phyloP scores from a whole-genome alignment of 1,139 yeast genomes.

The Yamadazyma diospyri region DNA sequence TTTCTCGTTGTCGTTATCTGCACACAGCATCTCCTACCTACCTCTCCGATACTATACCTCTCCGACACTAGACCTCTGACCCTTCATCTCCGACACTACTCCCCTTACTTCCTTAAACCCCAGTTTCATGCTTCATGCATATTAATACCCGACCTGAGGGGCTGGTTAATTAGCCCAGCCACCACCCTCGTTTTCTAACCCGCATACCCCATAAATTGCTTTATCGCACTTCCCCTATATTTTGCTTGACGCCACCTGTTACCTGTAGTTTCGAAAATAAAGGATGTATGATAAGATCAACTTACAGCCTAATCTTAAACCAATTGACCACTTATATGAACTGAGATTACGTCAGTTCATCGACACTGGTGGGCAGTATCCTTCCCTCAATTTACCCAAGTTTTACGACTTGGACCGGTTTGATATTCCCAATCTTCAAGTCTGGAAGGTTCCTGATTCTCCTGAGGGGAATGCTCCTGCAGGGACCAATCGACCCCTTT shows the following conservation, averaged over 20 bases:
- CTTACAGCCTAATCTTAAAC: slow-evolving; percentile 75
- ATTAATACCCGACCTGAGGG: too few relatives aligned
- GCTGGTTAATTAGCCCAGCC: slow-evolving; percentile 1
- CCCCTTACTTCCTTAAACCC: too few relatives aligned
- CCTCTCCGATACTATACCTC: too few relatives aligned
- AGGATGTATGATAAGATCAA: slow-evolving; percentile 30
- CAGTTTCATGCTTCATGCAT: too few relatives aligned
- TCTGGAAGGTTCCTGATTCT: slow-evolving; percentile 63
- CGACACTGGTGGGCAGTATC: slow-evolving; percentile 68
- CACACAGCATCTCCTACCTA: too few relatives aligned
- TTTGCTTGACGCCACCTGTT: too few relatives aligned
- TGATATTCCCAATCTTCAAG: slow-evolving; percentile 45
- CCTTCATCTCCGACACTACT: too few relatives aligned
- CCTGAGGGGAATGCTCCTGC: slow-evolving; percentile 23
- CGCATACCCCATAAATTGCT: slow-evolving; percentile 1
- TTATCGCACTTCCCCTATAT: slow-evolving; percentile 1
- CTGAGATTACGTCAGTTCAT: slow-evolving; percentile 78
- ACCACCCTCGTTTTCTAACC: too few relatives aligned
- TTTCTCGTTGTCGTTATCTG: too few relatives aligned
- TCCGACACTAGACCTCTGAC: too few relatives aligned
- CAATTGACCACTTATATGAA: slow-evolving; percentile 75
- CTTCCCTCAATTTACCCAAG: slow-evolving; percentile 70
- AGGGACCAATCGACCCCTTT: slow-evolving; percentile 66
- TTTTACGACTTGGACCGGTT: slow-evolving; percentile 65
- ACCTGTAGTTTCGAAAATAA: background rate